phyloP scores from a whole-genome alignment of 2,329 filamentous ascomycete genomes.

The Pseudofabraea citricarpa region DNA sequence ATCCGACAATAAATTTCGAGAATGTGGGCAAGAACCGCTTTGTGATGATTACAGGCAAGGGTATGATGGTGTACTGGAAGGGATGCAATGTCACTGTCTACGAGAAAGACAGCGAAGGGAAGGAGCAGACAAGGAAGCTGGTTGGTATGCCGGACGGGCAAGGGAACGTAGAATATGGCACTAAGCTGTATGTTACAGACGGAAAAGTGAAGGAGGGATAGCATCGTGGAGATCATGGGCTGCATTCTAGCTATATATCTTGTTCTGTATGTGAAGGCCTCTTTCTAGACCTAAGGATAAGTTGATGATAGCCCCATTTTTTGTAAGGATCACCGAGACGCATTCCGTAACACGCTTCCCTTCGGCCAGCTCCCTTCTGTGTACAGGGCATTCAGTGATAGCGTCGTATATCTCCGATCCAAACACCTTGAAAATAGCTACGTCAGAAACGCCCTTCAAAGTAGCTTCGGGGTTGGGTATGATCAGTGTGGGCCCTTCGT shows the following conservation, averaged over 20 bases:
- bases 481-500: neutral
- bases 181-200: neutral
- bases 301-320: neutral
- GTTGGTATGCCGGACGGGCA: slow-evolving; percentile 3
- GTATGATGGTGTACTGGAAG: slow-evolving; percentile 10
- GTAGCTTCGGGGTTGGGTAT: slow-evolving; percentile 5
- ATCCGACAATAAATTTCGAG: slow-evolving; percentile 8
- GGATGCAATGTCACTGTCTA: slow-evolving; percentile 11
- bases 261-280: neutral
- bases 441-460: slow-evolving; percentile 4
- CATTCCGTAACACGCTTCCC: slow-evolving; percentile 4
- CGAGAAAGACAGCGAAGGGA: slow-evolving; percentile 9
- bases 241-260: slow-evolving; percentile 1
- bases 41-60: slow-evolving; percentile 7
- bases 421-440: slow-evolving; percentile 7
- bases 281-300: neutral
- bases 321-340: slow-evolving; percentile 7
- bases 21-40: neutral
- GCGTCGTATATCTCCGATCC: slow-evolving; percentile 4
- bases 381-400: neutral
- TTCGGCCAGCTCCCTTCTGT: slow-evolving; percentile 1
- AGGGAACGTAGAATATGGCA: neutral
- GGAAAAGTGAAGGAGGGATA: slow-evolving; percentile 6
- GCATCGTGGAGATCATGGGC: neutral
- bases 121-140: slow-evolving; percentile 6